These are phyloP conservation scores for Leishmania aethiopica DNA, from an alignment of 208 protist genomes.

Conservation along the genomic window DNA sequence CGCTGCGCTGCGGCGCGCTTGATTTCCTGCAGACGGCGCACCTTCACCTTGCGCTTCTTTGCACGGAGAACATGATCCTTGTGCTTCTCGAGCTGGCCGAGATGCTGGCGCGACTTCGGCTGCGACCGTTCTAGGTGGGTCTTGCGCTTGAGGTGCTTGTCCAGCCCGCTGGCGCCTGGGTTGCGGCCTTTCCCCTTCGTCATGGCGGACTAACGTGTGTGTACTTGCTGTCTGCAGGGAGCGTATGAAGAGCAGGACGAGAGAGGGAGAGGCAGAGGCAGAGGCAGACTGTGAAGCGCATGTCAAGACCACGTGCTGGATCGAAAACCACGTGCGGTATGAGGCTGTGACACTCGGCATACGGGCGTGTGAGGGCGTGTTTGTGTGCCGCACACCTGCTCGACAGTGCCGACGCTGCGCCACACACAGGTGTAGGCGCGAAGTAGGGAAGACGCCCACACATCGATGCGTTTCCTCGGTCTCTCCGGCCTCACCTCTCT, in stretches of 20 bases:
- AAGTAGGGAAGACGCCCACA: not conserved
- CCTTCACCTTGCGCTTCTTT: constrained; percentile 77
- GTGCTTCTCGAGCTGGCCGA: constrained; percentile 94
- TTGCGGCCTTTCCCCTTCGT: constrained; percentile 89
- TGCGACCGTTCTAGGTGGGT: constrained; percentile 92
- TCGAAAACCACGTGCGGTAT: not conserved
- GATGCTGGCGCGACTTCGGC: constrained; percentile 69
- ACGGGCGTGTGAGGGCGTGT: not conserved
- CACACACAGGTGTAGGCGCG: not conserved
- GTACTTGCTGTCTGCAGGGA: not conserved
- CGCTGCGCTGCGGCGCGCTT: constrained; percentile 86
- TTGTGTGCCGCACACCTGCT: not conserved
- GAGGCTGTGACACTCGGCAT: not conserved
- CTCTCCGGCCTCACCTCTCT: not conserved
- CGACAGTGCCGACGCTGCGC: not conserved
- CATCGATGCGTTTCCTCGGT: not conserved
- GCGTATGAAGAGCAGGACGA: not conserved
- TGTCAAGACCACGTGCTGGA: not conserved
- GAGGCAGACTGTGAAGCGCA: not conserved
- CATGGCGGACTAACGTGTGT: constrained; percentile 35
- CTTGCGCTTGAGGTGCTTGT: constrained; percentile 91
- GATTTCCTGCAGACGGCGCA: constrained; percentile 72
- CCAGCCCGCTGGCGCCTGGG: constrained; percentile 77
- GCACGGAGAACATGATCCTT: constrained; percentile 92
- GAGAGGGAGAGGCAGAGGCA: not conserved